Conservation (phyloP, 192 early-diverging fungal genomes). For the Ramicandelaber brevisporus region DNA sequence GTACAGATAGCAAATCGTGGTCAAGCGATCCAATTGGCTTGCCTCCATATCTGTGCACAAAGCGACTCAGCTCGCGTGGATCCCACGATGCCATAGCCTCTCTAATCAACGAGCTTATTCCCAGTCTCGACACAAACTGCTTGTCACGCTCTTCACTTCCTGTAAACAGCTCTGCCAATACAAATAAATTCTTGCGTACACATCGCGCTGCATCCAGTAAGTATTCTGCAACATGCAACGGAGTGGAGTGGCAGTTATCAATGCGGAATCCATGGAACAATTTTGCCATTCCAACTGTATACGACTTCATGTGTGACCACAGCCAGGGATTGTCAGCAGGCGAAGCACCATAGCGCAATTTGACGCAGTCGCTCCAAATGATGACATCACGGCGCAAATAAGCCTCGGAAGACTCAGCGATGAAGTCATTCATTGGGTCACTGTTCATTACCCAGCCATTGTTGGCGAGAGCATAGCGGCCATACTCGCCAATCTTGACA, state of each 20-base stretch:
- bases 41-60: conserved; percentile 80
- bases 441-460: conserved; percentile 96
- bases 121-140: conserved; percentile 70
- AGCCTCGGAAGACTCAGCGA: conserved; percentile 54
- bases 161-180: conserved; percentile 96
- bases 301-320: conserved; percentile 77
- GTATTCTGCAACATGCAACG: conserved; percentile 79
- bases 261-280: conserved; percentile 92
- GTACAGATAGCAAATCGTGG: conserved; percentile 28
- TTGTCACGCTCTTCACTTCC: conserved; percentile 86
- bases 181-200: conserved; percentile 76
- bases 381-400: conserved; percentile 91
- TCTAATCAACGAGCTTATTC: conserved; percentile 89
- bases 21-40: conserved; percentile 73
- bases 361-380: conserved; percentile 98
- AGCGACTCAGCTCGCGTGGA: conserved; percentile 59
- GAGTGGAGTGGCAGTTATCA: conserved; percentile 98
- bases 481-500: too few relatives aligned
- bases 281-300: conserved; percentile 67
- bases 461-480: conserved; percentile 74
- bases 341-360: conserved; percentile 70
- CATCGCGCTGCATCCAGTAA: conserved; percentile 67
- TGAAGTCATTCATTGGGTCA: conserved; percentile 82
- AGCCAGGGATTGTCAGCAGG: conserved; percentile 83
- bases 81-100: conserved; percentile 99